Evolutionary conservation across 2,329 filamentous ascomycete genomes (phyloP).

Genomic region (Verticillium zaregamsianum): DNA sequence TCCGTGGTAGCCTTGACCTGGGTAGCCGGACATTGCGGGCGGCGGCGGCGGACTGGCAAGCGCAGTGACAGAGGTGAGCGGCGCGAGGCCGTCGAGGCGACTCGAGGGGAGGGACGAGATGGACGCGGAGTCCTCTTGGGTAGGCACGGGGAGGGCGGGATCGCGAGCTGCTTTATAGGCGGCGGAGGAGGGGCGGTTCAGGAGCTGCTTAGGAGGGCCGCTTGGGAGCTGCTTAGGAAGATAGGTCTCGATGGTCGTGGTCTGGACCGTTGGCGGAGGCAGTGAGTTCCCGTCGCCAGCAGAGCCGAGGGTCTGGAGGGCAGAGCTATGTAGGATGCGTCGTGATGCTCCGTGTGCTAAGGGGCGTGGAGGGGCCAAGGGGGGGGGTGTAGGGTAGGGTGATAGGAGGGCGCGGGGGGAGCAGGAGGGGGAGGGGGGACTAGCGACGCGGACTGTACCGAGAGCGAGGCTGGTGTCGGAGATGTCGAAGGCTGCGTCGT

Average conservation of each 20-base stretch:
- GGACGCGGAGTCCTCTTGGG: neutral
- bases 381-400: too few species aligned
- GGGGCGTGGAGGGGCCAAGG: neutral
- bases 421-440: neutral
- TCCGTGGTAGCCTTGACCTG: slow-evolving; percentile 47
- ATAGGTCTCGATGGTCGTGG: neutral
- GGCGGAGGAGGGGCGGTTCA: neutral
- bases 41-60: neutral
- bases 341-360: neutral
- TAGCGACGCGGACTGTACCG: neutral
- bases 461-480: neutral
- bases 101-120: neutral
- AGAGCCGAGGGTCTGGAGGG: neutral
- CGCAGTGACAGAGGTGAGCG: neutral
- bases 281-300: neutral
- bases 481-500: neutral
- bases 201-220: too few species aligned
- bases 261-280: neutral
- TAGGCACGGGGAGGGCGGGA: neutral
- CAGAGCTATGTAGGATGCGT: neutral
- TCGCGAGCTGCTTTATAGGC: neutral
- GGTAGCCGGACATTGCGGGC: slow-evolving; percentile 58
- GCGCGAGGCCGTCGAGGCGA: neutral
- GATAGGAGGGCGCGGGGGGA: too few species aligned
- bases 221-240: neutral